phyloP scores from a whole-genome alignment of 1,139 yeast species.

The Pichia terricola region DNA sequence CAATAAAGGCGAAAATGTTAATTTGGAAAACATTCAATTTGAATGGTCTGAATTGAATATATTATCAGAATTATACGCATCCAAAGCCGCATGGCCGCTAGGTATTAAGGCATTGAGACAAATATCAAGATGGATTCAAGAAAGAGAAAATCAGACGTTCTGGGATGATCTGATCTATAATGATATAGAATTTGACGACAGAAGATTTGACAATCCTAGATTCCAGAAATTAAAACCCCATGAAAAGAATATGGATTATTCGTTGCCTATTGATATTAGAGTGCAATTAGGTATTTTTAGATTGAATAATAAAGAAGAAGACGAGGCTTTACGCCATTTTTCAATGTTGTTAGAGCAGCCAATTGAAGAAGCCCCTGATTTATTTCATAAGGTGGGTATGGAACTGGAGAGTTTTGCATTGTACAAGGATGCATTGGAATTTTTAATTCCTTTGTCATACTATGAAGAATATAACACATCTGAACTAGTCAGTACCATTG shows the following conservation, averaged over 20 bases:
- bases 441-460: conserved; percentile 44
- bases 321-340: conserved; percentile 68
- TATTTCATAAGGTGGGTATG: conserved; percentile 68
- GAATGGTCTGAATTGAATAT: conserved; percentile 88
- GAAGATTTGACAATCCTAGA: conserved; percentile 42
- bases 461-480: conserved; percentile 40
- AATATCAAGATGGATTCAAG: conserved; percentile 78
- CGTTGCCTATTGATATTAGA: conserved; percentile 78
- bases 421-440: conserved; percentile 63
- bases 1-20: conserved; percentile 18
- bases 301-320: conserved; percentile 49
- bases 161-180: conserved; percentile 66
- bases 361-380: conserved; percentile 58
- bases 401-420: conserved; percentile 60
- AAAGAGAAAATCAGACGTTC: conserved; percentile 59
- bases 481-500: conserved; percentile 55
- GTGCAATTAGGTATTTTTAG: conserved; percentile 71
- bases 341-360: conserved; percentile 47
- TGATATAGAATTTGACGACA: conserved; percentile 75
- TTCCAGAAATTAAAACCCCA: conserved; percentile 31
- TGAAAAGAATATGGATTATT: conserved; percentile 33
- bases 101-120: conserved; percentile 60
- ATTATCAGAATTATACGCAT: conserved; percentile 65
- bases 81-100: conserved; percentile 51
- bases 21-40: conserved; percentile 32